Conservation (phyloP, 257 asterid species). For the Coffea canephora region DNA sequence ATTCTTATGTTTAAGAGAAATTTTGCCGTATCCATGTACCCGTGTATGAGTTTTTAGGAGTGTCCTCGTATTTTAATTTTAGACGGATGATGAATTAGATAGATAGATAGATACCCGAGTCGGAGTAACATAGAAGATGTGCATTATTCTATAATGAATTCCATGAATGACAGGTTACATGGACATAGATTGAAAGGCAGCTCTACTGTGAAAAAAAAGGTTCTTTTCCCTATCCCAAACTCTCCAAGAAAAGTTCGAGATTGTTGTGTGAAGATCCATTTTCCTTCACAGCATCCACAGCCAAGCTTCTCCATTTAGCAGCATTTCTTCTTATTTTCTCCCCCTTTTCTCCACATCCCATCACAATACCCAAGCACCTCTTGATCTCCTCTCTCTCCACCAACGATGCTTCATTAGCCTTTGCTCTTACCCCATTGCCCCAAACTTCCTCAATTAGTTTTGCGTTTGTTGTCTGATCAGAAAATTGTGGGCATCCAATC, state of each 20-base stretch:
- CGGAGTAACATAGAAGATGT: no score
- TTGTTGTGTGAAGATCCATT: constrained; percentile 51
- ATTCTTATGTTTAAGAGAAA: no score
- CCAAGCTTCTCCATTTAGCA: constrained; percentile 38
- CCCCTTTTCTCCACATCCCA: constrained; percentile 47
- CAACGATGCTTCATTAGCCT: constrained; percentile 27
- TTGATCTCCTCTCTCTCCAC: constrained; percentile 38
- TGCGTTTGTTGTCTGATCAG: constrained; percentile 51
- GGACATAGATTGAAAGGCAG: not conserved
- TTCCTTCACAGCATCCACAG: constrained; percentile 40
- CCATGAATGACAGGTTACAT: no score
- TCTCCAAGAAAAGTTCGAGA: constrained; percentile 37
- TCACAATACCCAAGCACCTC: constrained; percentile 42
- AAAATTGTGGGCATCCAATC: constrained; percentile 43
- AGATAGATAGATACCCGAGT: no score
- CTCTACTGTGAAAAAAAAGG: not conserved
- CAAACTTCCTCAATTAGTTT: constrained; percentile 62
- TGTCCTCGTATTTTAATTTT: no score
- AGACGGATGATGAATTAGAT: no score
- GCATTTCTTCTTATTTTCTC: constrained; percentile 36
- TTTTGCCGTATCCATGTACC: no score
- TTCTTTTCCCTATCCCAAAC: not conserved
- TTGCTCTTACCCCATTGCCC: constrained; percentile 50
- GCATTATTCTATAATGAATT: no score
- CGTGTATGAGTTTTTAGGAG: no score